Evolutionary conservation across 495 filamentous ascomycete species (phyloP), one percentile per base, ranked within the genome.

Genomic region (Astrothelium subdiscretum): DNA sequence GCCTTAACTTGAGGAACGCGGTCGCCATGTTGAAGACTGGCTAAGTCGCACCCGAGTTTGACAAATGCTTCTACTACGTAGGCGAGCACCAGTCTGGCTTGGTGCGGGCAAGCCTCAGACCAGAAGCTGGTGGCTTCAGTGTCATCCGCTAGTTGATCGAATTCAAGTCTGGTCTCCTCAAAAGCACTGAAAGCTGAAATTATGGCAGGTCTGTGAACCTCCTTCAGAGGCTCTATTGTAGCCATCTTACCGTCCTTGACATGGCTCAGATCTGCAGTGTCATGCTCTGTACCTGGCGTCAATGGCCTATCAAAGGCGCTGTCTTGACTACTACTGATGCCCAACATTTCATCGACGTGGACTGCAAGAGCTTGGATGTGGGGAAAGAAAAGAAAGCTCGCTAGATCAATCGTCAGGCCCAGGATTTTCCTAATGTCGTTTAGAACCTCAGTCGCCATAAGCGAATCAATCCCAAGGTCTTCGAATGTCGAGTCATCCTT

Each of bases 31-130:
- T 8, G 58, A 12, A 57, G 44, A 5, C 42, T 29, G 22, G 26
- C 2, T 15, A 64, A 27, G 58, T 60, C 29, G 32, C 63, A 65
- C 8, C 51, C 59, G 10, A 65, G 60, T 13, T 65, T 32, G 22
- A 24, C 42, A 29, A 65, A 65, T 20, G 59, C 63, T 31, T 65
- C 60, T 20, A 58, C 32, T 31, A 44, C 31, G 26, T 62, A 32
- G 6, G 59, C 63, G 15, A 59, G 10, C 6, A 48, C n/a, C 8
- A 48, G n/a, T 12, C 43, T 8, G 3, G 43, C 43, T 18, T 48
- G 43, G n/a, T 12, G 20, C 6, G 43, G 43, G 43, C 20, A 48
- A 22, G n/a, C n/a, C 43, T 48, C 20, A 3, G 6, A 8, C 43
- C 43, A 48, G n/a, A 48, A 48, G 3, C n/a, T 18, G 20, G 4